Evolutionary conservation across 2,329 filamentous ascomycete species (phyloP).

Genomic region (Delphinella strobiligena): DNA sequence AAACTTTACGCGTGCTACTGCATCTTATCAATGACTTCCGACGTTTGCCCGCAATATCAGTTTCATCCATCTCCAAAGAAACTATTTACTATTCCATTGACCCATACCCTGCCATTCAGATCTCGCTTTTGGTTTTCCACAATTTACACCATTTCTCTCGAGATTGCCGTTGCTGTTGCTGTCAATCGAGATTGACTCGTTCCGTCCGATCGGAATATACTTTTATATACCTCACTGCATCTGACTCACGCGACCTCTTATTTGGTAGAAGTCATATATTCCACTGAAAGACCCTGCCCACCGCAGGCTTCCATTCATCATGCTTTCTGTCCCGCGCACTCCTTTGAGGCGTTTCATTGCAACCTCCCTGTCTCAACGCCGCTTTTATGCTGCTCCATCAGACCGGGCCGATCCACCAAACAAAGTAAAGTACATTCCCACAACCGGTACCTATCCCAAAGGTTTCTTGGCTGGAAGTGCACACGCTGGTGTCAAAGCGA

Average conservation of each 20-base stretch:
- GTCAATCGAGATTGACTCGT: no score
- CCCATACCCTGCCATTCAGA: not conserved
- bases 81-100: not conserved
- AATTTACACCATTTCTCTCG: no score
- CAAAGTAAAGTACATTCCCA: slow-evolving; percentile 86
- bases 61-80: not conserved
- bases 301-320: not conserved
- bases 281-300: not conserved
- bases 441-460: slow-evolving; percentile 72
- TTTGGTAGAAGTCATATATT: not conserved
- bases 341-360: slow-evolving; percentile 15
- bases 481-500: slow-evolving; percentile 85
- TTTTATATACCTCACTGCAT: not conserved
- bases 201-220: no score
- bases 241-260: not conserved
- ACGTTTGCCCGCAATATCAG: not conserved
- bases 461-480: slow-evolving; percentile 81
- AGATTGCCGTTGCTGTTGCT: not conserved
- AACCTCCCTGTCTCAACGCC: slow-evolving; percentile 24
- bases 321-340: slow-evolving; percentile 2
- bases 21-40: not conserved
- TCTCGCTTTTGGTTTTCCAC: not conserved
- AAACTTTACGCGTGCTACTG: no score
- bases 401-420: slow-evolving; percentile 54
- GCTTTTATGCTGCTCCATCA: slow-evolving; percentile 48